Conservation (phyloP, 768 basidiomycete species). For the Pulveroboletus frians region DNA sequence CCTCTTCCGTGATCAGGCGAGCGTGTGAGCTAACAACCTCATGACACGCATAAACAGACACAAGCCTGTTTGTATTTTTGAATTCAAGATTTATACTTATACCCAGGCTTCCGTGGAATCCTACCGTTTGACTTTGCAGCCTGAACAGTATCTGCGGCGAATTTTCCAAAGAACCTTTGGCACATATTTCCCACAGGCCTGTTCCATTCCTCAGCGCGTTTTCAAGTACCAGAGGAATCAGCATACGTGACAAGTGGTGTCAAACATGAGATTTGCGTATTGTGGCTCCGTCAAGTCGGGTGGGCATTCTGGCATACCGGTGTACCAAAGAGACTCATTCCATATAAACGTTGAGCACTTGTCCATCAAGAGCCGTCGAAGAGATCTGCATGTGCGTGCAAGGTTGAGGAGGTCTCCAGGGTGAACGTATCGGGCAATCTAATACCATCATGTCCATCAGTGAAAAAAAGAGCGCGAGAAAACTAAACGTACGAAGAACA, state of each 20-base stretch:
- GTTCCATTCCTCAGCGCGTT: no score
- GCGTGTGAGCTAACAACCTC: neutral
- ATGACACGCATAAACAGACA: no score
- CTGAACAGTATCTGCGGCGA: neutral
- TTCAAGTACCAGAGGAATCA: neutral
- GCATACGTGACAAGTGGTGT: neutral
- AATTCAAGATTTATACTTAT: neutral
- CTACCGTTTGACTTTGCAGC: neutral
- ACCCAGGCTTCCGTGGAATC: neutral
- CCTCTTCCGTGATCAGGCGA: neutral
- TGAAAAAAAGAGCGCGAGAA: neutral
- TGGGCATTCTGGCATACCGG: no score
- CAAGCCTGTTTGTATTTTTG: neutral
- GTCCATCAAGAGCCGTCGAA: neutral
- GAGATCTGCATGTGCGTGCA: neutral
- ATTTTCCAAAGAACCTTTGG: neutral
- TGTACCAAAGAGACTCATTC: neutral
- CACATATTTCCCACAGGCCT: no score
- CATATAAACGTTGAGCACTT: neutral
- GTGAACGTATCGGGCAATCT: neutral
- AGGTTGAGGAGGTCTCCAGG: neutral
- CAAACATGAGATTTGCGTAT: neutral
- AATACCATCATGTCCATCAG: neutral
- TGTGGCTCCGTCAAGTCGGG: no score
- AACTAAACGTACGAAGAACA: neutral